Percentiles rank a stretch among this genome's conserved stretches.
Evolutionary conservation across 352 stramenopile species (phyloP).

Genomic region (Phytophthora foliorum): DNA sequence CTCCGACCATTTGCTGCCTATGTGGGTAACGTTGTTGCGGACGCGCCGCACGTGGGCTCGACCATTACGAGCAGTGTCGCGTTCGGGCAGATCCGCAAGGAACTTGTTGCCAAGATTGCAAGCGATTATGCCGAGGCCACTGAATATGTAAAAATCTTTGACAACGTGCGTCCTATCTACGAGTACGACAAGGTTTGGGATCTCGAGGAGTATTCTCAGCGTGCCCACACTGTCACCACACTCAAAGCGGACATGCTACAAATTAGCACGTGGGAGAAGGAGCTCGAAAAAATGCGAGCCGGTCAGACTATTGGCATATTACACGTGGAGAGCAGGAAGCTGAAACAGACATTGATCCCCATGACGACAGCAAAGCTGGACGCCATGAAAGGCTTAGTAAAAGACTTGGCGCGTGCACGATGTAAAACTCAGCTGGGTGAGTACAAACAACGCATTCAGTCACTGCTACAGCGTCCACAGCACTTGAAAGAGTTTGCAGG

Average conservation of each 20-base stretch:
- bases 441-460: constrained; percentile 92
- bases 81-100: constrained; percentile 80
- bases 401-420: constrained; percentile 89
- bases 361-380: constrained; percentile 94
- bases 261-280: constrained; percentile 94
- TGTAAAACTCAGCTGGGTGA: constrained; percentile 91
- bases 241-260: constrained; percentile 92
- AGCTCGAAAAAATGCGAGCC: constrained; percentile 94
- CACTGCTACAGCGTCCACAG: constrained; percentile 83
- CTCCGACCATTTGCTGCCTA: constrained; percentile 88
- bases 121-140: constrained; percentile 89
- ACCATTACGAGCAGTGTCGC: constrained; percentile 78
- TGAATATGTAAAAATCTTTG: constrained; percentile 94
- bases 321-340: constrained; percentile 93
- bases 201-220: constrained; percentile 88
- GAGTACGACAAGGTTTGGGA: constrained; percentile 93
- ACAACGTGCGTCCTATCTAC: constrained; percentile 93
- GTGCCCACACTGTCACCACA: constrained; percentile 86
- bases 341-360: constrained; percentile 94
- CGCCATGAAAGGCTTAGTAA: constrained; percentile 93
- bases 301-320: constrained; percentile 94
- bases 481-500: constrained; percentile 94
- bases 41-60: constrained; percentile 79
- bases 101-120: constrained; percentile 88
- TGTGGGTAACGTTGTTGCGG: constrained; percentile 68